phyloP scores from a whole-genome alignment of 139 green algal genomes.

The Chlamydomonas sp. region DNA sequence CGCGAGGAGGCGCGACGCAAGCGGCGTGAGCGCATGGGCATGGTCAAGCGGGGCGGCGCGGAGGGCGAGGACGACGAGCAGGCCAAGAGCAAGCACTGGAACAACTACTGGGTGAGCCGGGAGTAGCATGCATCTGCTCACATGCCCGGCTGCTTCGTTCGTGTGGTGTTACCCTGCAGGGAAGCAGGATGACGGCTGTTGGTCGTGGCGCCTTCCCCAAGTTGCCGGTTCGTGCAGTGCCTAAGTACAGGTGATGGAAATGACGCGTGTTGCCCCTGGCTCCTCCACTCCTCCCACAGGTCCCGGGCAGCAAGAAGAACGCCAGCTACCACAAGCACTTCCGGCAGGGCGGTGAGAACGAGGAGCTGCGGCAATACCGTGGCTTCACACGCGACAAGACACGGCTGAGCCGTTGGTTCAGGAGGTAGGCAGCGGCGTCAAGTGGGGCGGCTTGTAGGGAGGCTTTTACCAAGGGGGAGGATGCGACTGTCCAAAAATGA shows the following conservation, averaged over 20 bases:
- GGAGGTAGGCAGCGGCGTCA: background rate
- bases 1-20: constrained; percentile 16
- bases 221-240: no score
- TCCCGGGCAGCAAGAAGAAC: constrained; percentile 7
- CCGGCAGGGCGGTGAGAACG: constrained; percentile 7
- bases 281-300: background rate
- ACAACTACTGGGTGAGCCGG: constrained; percentile 29
- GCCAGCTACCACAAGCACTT: constrained; percentile 25
- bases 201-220: no score
- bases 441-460: no score
- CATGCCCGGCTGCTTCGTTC: no score
- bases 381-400: constrained; percentile 36
- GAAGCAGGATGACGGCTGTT: no score
- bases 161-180: no score
- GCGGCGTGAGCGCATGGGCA: constrained; percentile 19
- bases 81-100: constrained; percentile 24
- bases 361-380: constrained; percentile 33
- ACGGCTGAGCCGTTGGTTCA: constrained; percentile 35
- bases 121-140: background rate
- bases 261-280: background rate
- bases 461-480: no score
- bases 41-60: background rate
- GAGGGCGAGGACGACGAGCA: constrained; percentile 29
- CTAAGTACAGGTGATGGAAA: no score
- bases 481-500: no score